Conservation (phyloP, 805 yeast species). For the Barnettozyma salicaria region DNA sequence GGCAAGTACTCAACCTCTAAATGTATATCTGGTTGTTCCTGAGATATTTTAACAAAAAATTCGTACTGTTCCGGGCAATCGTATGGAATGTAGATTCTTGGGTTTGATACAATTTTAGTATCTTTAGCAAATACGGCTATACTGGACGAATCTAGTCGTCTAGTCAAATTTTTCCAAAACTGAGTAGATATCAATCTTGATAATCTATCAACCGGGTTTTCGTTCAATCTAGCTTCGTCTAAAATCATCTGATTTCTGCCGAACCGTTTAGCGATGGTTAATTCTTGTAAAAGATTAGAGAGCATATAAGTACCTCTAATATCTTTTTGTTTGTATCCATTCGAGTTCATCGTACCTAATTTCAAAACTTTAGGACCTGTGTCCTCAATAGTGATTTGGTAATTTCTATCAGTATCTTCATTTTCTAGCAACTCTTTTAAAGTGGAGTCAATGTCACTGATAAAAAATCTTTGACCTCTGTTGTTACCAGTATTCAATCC, state of each 20-base stretch:
- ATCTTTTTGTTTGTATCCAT: conserved; percentile 67
- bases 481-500: conserved; percentile 26
- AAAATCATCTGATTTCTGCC: conserved; percentile 74
- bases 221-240: conserved; percentile 79
- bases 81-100: conserved; percentile 74
- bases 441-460: conserved; percentile 70
- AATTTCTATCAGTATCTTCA: conserved; percentile 83
- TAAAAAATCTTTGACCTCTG: conserved; percentile 47
- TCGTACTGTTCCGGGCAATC: conserved; percentile 66
- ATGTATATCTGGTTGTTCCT: conserved; percentile 45
- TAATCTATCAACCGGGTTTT: conserved; percentile 79
- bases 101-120: conserved; percentile 65
- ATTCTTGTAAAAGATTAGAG: conserved; percentile 79
- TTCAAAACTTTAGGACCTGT: conserved; percentile 77
- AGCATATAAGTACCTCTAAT: conserved; percentile 87
- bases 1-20: conserved; percentile 80
- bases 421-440: conserved; percentile 58
- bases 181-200: conserved; percentile 64
- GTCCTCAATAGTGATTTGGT: conserved; percentile 81
- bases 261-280: conserved; percentile 76
- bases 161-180: conserved; percentile 77
- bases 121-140: conserved; percentile 70
- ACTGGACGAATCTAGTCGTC: conserved; percentile 57
- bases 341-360: conserved; percentile 78
- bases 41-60: conserved; percentile 52